Percentiles rank a stretch among this genome's conserved stretches.
Conservation (phyloP, 805 yeast genomes). For the Scheffersomyces spartinae region DNA sequence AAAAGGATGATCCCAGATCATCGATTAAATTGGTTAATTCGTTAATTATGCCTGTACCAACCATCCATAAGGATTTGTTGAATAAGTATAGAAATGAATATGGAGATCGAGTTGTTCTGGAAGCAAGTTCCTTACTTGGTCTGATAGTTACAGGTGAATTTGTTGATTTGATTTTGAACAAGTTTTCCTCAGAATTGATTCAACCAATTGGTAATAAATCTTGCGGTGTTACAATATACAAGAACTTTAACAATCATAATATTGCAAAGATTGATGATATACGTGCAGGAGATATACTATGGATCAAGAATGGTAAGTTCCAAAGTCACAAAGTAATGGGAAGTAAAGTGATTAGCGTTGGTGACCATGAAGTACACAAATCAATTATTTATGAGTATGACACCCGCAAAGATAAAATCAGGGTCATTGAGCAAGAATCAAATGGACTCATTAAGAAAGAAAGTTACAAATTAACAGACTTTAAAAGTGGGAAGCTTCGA, state of each 20-base stretch:
- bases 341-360: conserved; percentile 34
- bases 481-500: conserved; percentile 68
- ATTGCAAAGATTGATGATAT: conserved; percentile 49
- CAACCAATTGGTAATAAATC: conserved; percentile 55
- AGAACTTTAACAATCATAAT: conserved; percentile 26
- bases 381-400: conserved; percentile 69
- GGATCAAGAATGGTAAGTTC: conserved; percentile 66
- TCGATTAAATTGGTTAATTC: conserved; percentile 27
- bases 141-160: conserved; percentile 16
- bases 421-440: conserved; percentile 47
- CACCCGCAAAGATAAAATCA: conserved; percentile 53
- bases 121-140: conserved; percentile 23
- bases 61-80: conserved; percentile 33
- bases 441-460: conserved; percentile 44
- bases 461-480: conserved; percentile 56
- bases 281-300: conserved; percentile 75
- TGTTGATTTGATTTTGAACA: conserved; percentile 22
- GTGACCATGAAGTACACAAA: conserved; percentile 44
- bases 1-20: conserved; percentile 39
- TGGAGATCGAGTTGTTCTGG: conserved; percentile 37
- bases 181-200: conserved; percentile 30
- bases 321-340: conserved; percentile 47
- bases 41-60: conserved; percentile 30
- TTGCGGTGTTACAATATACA: conserved; percentile 64
- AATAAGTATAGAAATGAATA: conserved; percentile 35